These are phyloP conservation scores for Chalciporus sphaerocephalus DNA, from an alignment of 768 basidiomycete genomes.

Conservation along the genomic window DNA sequence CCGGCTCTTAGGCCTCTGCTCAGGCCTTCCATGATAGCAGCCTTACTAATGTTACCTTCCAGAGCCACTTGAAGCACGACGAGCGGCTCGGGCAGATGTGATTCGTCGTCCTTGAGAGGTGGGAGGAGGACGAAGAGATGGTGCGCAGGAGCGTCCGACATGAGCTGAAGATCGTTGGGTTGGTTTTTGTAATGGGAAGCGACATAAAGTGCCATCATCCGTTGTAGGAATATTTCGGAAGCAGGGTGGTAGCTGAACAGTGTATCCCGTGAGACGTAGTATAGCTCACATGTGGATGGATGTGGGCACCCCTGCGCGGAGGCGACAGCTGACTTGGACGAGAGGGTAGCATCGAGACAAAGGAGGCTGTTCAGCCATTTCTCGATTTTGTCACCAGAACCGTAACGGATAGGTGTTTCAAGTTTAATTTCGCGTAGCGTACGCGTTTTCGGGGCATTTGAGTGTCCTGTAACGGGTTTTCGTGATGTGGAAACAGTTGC, in stretches of 20 bases:
- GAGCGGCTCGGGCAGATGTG: slow-evolving; percentile 88
- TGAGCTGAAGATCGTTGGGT: slow-evolving; percentile 96
- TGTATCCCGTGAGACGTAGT: slow-evolving; percentile 93
- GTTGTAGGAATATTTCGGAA: slow-evolving; percentile 94
- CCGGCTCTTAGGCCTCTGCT: slow-evolving; percentile 79
- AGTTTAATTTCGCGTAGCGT: slow-evolving; percentile 91
- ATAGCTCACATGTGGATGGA: slow-evolving; percentile 90
- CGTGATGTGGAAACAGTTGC: slow-evolving; percentile 42
- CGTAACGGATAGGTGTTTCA: slow-evolving; percentile 91
- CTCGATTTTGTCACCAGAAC: slow-evolving; percentile 82
- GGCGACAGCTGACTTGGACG: slow-evolving; percentile 38
- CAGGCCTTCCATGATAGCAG: slow-evolving; percentile 80
- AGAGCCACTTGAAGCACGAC: slow-evolving; percentile 95
- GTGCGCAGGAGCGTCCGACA: slow-evolving; percentile 95
- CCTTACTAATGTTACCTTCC: slow-evolving; percentile 87
- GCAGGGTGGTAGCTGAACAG: slow-evolving; percentile 97
- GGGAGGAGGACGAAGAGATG: slow-evolving; percentile 94
- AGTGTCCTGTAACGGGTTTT: slow-evolving; percentile 45
- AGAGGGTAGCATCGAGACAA: slow-evolving; percentile 82
- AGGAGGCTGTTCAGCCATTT: slow-evolving; percentile 89
- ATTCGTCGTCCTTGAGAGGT: slow-evolving; percentile 86
- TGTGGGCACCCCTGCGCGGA: slow-evolving; percentile 81
- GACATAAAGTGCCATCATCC: slow-evolving; percentile 98
- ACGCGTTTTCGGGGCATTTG: slow-evolving; percentile 59
- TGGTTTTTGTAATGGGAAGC: slow-evolving; percentile 99